Base-by-base conservation (phyloP, 805 yeast genomes). In the Ogataea methanolica region DNA sequence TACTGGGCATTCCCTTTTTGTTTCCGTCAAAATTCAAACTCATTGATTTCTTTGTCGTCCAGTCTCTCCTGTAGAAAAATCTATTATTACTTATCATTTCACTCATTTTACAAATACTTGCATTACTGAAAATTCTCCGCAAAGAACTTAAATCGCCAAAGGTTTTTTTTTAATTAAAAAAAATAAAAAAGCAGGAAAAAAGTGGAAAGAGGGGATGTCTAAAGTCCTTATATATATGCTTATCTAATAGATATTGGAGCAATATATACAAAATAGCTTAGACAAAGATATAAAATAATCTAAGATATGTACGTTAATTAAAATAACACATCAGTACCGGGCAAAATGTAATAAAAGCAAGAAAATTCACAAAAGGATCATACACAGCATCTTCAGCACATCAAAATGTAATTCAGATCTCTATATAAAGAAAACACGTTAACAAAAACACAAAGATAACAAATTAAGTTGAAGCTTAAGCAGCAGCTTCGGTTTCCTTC, bases 401-500 rank as follows among this genome's bases (percentile, higher is more conserved):
- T 26, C 31, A 26, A 26, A 26, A 26, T 26, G 31, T 26, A 26
- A 26, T 26, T 26, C 31, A 26, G 31, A 26, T 26, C 31, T 26
- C 31, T 26, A 26, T 26, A 26, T 26, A 26, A 11, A 26, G 41
- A 15, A 6, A 15, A 39, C 9, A 26, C 6, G n/a, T 12, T 23
- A 26, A 22, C 8, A 21, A 26, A 23, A 39, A 26, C 22, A 17
- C 41, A 22, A 39, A 19, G 23, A 39, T 26, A 33, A 33, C n/a
- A 33, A 9, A 33, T 7, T 33, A 33, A n/a, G 5, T 33, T 9
- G 31, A 26, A 6, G 4, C 31, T 26, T 49, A 51, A 48, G 59
- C 56, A 36, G 55, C 40, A 38, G 52, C 48, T 42, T 54, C 57
- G 21, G 50, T 69, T 55, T 76, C 70, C 54, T 73, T 71, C 63